Base-by-base conservation (phyloP, 140 eudicot genomes). In the Flaveria floridana region DNA sequence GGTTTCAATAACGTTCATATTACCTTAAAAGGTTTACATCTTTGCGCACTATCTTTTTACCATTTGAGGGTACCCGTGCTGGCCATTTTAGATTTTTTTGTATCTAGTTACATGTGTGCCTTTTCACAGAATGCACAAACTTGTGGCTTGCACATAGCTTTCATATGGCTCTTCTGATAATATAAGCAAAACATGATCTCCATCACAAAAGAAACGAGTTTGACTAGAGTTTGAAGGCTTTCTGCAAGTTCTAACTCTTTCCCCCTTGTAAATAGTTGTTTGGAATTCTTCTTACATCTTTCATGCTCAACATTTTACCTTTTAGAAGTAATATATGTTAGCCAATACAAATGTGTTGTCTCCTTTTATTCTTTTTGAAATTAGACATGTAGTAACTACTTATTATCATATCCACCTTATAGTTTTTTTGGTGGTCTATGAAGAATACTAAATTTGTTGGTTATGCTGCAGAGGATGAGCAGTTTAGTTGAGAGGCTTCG, bases 401-500 rank as follows among this genome's bases (percentile, higher is more conserved):
- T 1, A 6, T 39, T 55, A 8, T 39, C n/a, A 44, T 57, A 77
- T 42, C 48, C 46, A 4, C 76, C 48, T 68, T 56, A 28, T 26
- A 39, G 3, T 15, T 53, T 4, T n/a, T 65, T 68, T 68, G 7
- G 2, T 34, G 48, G 37, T 21, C 50, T 52, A 5, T 20, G 23
- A 48, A 74, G 30, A 21, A 15, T 69, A 68, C 21, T n/a, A 39
- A 26, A 11, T 44, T 41, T 76, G 51, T 65, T 30, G 58, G 59
- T 18, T 25, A 37, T 71, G 59, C 82, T 82, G 82, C 82, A 86
- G 89, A 75, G 71, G 71, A 95, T 95, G 99, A 80, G 92, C 70
- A 95, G 99, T 79, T 89, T 91, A 83, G 99, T 82, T 44, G 99
- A 95, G 88, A 87, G 99, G 82, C 95, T 95, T 53, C 99, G 97